Base-by-base conservation (phyloP, 106 monocot species). In the Vanilla planifolia region DNA sequence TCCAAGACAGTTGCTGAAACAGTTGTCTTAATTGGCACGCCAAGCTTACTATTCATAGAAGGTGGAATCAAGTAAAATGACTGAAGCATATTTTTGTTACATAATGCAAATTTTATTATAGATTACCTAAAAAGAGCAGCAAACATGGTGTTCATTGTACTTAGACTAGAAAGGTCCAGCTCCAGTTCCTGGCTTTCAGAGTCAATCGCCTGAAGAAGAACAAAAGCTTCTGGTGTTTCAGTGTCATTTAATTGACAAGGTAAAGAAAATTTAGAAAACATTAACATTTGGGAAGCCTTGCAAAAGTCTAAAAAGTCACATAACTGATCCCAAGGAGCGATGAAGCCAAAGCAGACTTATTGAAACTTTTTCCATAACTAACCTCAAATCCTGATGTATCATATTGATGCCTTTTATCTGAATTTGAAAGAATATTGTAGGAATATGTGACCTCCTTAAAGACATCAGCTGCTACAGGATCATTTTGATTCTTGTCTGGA, bases 401-500 rank as follows among this genome's bases (percentile, higher is more conserved):
- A 79, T 84, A 96, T n/a, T 88, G 91, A 7, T 62, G 84, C 42
- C 91, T 71, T 79, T 96, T 96, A 55, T 91, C 86, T 56, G 96
- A 77, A 79, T 96, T 81, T 37, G 96, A 96, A 42, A 96, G 70
- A 27, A 96, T 84, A 61, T 87, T 96, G 34, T 96, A 91, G 11
- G 96, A 96, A 76, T 73, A 84, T 32, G 91, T 96, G 43, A 85
- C 81, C 73, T 96, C 96, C 55, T 91, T 78, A 55, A 96, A 96
- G n/a, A 71, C 71, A 56, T 96, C 96, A 36, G 84, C 73, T 45
- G 91, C 84, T 51, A 84, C 67, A 55, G 96, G 96, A 70, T 96
- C 91, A 73, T 96, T 83, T 68, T 73, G 81, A 77, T 96, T 96
- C 84, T 96, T 96, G 75, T 96, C 96, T 65, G 96, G 96, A 85